Base-by-base conservation (phyloP, 176 grass and related monocot genomes). In the Juncus inflexus region DNA sequence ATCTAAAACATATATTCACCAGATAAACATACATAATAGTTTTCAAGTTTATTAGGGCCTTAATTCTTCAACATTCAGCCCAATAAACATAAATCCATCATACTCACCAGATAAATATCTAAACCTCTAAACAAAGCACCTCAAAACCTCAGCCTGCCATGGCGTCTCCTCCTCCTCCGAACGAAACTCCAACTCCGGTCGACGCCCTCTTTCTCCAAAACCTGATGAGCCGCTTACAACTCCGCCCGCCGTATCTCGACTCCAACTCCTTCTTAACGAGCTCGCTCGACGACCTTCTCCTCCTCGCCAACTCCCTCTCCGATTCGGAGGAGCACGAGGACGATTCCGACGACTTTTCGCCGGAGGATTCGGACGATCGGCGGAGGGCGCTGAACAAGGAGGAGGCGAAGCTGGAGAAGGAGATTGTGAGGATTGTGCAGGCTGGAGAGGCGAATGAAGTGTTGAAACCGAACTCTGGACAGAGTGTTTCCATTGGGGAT, bases 181-280 rank as follows among this genome's bases (percentile, higher is more conserved):
- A 11, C 53, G 37, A 12, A 56, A 28, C 65, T 12, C 39, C 67
- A 4, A 74, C 85, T 45, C 79, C 91, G 12, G 80, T 84, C 65
- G 95, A 99, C 53, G 67, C 83, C 7, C 75, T 90, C 14, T 84
- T 90, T 73, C 95, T 99, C 7, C 88, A 84, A 70, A 87, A 82
- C 72, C 83, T 99, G 6, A 92, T 94, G 85, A 79, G 64, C 65
- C 89, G 95, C 16, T 79, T 99, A 66, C 95, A 99, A 69, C 95
- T 99, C 80, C 89, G 80, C 3, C 85, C 85, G 70, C 85, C 94
- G n/a, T 99, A 80, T 74, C 85, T 94, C 60, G 86, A 90, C 55
- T 86, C 89, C 83, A 99, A 99, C 76, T 99, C 95, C 35, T 94
- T 99, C 78, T 85, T 99, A 70, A 84, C 85, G 57, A 89, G 86